phyloP scores from a whole-genome alignment of 257 asterid genomes.

The Coffea eugenioides region DNA sequence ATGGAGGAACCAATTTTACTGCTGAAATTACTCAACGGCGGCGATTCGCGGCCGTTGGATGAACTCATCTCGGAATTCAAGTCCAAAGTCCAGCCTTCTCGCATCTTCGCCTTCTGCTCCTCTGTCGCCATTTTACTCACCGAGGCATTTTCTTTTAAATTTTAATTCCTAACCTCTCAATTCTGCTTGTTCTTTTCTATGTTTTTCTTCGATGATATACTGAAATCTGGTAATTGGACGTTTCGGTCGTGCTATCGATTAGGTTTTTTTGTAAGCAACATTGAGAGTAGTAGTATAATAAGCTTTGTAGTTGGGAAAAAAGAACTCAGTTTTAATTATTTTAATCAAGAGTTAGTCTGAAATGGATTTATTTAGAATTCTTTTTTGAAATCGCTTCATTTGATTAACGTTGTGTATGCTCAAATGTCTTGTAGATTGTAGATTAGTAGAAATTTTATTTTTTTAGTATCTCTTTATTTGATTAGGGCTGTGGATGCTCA shows the following conservation, averaged over 20 bases:
- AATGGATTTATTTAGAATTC: not conserved
- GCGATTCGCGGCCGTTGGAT: constrained; percentile 48
- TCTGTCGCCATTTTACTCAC: constrained; percentile 62
- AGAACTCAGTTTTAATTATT: not conserved
- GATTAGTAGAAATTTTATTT: no score
- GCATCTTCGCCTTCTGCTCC: constrained; percentile 59
- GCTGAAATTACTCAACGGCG: constrained; percentile 57
- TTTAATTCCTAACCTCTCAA: not conserved
- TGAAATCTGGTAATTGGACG: not conserved
- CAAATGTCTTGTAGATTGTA: not conserved
- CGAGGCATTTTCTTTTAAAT: constrained; percentile 19
- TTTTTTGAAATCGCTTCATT: not conserved
- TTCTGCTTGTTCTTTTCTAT: not conserved
- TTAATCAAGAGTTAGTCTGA: not conserved
- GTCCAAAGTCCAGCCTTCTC: constrained; percentile 48
- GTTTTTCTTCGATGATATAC: not conserved
- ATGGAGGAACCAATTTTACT: constrained; percentile 35
- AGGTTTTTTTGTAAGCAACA: not conserved
- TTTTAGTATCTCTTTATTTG: no score
- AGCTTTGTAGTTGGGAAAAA: not conserved
- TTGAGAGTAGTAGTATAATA: not conserved
- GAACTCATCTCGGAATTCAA: constrained; percentile 64
- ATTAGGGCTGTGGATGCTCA: not conserved
- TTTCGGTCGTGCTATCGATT: not conserved
- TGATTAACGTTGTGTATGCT: not conserved